Base-by-base conservation (phyloP, 2,329 filamentous ascomycete species). In the Alternaria conjuncta region DNA sequence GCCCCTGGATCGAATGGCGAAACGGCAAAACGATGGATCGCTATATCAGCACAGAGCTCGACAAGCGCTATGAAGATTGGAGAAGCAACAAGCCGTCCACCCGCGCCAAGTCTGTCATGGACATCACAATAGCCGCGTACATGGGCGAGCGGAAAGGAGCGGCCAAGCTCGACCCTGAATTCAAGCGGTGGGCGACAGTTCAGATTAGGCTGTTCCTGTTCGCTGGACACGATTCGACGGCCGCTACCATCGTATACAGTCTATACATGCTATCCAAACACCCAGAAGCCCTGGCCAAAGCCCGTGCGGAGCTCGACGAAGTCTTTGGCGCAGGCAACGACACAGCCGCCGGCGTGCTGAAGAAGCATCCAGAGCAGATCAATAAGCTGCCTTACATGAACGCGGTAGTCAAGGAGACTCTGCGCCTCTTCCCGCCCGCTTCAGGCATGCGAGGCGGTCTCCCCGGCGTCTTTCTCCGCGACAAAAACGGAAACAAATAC, bases 371-470 rank as follows among this genome's bases (percentile, higher is more conserved):
- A 2, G 62, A 69, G 13, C 50, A 77, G 6, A 53, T 80, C 53
- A 80, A 78, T 57, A 64, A 72, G 13, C 65, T 78, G 4, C 60
- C 68, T 3, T 78, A 77, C 51, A 75, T 70, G 0, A 66, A 69
- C 20, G 79, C 78, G 12, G 72, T 79, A 6, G 75, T 80, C 65
- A 80, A 79, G 65, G 78, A 80, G 47, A 71, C 74, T 1, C 59
- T 80, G 0, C 70, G 79, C 2, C 53, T 81, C 1, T 80, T 70
- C 55, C 69, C 76, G 10, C 71, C 73, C 12, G 77, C 68, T 0
- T 81, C 80, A 7, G 79, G 80, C 5, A 57, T 68, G 18, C 66
- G 69, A 11, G 23, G 46, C n/a, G 71, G 68, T 8, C 43, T 43
- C 3, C 60, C 65, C 8, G 68, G 64, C 20, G 59, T 67, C 10